Evolutionary conservation across 1,139 yeast species (phyloP).

Genomic region (Suhomyces bolitotheri): DNA sequence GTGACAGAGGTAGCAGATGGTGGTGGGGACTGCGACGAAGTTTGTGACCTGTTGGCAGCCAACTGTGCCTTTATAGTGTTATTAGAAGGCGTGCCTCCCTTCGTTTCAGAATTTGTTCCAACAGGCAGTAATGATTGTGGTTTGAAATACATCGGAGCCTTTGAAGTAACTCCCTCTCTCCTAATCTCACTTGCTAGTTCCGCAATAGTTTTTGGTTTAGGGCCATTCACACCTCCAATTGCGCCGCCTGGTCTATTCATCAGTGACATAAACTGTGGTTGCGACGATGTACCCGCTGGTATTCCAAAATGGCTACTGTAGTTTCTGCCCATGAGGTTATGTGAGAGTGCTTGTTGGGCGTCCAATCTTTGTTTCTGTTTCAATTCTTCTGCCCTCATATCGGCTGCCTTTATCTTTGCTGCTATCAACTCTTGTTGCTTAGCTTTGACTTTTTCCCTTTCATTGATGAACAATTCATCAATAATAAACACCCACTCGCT

Average conservation of each 20-base stretch:
- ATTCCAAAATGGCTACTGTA: constrained; percentile 29
- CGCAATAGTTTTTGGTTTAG: constrained; percentile 51
- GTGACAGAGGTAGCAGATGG: constrained; percentile 14
- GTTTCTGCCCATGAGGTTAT: constrained; percentile 29
- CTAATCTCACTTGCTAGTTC: constrained; percentile 57
- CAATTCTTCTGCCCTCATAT: constrained; percentile 51
- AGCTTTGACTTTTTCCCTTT: constrained; percentile 73
- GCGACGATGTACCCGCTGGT: constrained; percentile 20
- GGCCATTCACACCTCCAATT: constrained; percentile 3
- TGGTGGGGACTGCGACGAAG: constrained; percentile 10
- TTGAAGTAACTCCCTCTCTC: constrained; percentile 36
- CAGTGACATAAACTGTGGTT: constrained; percentile 28
- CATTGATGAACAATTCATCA: constrained; percentile 80
- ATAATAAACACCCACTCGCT: constrained; percentile 93
- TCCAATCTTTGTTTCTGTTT: constrained; percentile 43
- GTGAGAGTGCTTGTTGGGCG: constrained; percentile 29
- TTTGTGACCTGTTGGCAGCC: constrained; percentile 50
- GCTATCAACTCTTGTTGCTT: constrained; percentile 65
- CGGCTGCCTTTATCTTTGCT: constrained; percentile 58
- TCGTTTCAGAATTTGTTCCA: constrained; percentile 12
- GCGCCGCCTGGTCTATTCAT: constrained; percentile 18
- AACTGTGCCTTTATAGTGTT: constrained; percentile 50
- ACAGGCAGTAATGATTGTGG: too few species aligned
- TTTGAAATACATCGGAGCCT: constrained; percentile 40
- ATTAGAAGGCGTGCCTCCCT: constrained; percentile 1